Evolutionary conservation across 2,329 filamentous ascomycete genomes (phyloP), one percentile per base, ranked within the genome.

Genomic region (Fusarium decemcellulare): DNA sequence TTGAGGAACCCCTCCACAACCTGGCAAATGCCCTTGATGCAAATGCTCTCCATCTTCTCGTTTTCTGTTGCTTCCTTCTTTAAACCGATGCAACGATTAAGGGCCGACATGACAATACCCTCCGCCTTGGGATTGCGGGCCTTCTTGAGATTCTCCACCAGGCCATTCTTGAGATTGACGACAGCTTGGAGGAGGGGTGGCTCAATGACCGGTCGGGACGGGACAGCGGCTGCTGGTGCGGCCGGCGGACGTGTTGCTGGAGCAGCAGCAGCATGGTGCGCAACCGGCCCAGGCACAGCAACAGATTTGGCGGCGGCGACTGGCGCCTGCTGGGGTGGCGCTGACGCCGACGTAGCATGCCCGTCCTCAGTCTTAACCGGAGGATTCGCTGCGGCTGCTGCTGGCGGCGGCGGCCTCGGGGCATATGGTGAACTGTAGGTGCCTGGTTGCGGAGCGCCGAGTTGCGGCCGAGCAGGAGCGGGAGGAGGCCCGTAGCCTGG

Each of bases 1-100:
- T 80, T 80, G 46, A 68, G 71, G 63, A 83, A 84, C n/a, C 85
- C 83, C 5, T 81, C 78, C 18, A 84, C 78, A 42, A 87, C 79
- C 40, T 81, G 77, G 27, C 77, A 73, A 42, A 83, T 80, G 30
- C 81, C 81, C 63, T 80, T 82, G 52, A 83, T 83, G 46, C 81
- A 83, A 39, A 86, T 83, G 32, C 77, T 75, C 65, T 87, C 85
- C 74, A 86, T 80, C 61, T 80, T 79, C 39, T 84, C 81, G 56
- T 83, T 81, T 43, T 82, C 82, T 0, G 82, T 82, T 8, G 80
- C 79, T 43, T 80, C 78, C 27, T 79, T 79, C 64, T 85, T 82
- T 48, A 88, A 79, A 0, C 84, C 84, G 10, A 87, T 76, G 46
- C 82, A 84, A 29, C 85, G 84, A 65, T 86, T 87, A 65, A 87